These are phyloP conservation scores for Pichia inconspicua DNA, from an alignment of 1,139 yeast species.

Conservation along the genomic window DNA sequence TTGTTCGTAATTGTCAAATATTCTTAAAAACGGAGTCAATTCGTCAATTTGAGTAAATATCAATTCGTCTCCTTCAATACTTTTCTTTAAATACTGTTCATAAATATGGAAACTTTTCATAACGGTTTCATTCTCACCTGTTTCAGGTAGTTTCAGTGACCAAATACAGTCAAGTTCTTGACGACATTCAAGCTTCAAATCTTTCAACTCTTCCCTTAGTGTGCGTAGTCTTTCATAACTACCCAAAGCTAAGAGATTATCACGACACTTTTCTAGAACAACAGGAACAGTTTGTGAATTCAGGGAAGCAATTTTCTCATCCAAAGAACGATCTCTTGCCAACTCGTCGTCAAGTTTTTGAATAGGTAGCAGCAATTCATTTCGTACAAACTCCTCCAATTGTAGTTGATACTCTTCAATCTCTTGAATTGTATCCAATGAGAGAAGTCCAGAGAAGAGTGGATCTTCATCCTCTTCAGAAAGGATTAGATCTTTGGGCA, in stretches of 20 bases:
- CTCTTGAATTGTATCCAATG: conserved; percentile 57
- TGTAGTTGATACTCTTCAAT: conserved; percentile 65
- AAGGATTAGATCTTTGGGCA: conserved; percentile 24
- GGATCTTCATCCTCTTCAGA: conserved; percentile 18
- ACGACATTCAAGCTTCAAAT: conserved; percentile 22
- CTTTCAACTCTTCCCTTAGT: conserved; percentile 39
- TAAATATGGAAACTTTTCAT: conserved; percentile 38
- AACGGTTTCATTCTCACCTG: conserved; percentile 18
- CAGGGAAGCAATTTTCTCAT: conserved; percentile 57
- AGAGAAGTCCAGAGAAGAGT: conserved; percentile 53
- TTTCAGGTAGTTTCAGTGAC: conserved; percentile 31
- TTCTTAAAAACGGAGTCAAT: conserved; percentile 36
- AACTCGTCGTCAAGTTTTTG: conserved; percentile 43
- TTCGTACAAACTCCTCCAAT: conserved; percentile 47
- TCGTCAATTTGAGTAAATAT: conserved; percentile 39
- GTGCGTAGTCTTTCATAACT: conserved; percentile 41
- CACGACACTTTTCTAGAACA: conserved; percentile 26
- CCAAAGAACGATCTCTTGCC: conserved; percentile 28
- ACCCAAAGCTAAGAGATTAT: conserved; percentile 47
- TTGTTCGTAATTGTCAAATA: conserved; percentile 32
- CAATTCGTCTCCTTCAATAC: conserved; percentile 52
- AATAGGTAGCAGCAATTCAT: conserved; percentile 45
- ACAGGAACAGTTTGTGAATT: conserved; percentile 42
- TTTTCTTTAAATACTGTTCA: conserved; percentile 47
- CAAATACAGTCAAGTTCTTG: conserved; percentile 28